These are phyloP conservation scores for Naganishia sp. DNA, from an alignment of 1,284 basidiomycete genomes.

Conservation along the genomic window DNA sequence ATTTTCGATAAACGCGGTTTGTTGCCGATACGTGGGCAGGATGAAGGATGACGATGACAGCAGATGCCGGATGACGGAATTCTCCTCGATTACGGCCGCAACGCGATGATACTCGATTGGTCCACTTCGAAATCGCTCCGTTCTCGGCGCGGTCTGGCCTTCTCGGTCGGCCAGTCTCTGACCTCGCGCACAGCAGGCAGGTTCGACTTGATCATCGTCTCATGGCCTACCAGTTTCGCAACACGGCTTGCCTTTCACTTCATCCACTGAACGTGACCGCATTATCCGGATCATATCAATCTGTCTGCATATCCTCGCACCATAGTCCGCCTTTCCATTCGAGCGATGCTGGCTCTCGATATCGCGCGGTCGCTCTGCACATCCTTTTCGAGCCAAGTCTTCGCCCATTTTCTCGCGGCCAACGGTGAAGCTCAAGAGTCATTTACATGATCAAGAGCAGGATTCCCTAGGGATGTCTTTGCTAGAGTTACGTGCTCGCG, in stretches of 20 bases:
- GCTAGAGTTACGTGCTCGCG: constrained; percentile 30
- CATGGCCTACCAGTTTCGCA: background rate
- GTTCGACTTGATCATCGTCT: background rate
- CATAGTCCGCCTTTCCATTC: background rate
- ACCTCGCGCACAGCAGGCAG: constrained; percentile 24
- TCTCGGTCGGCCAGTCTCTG: background rate
- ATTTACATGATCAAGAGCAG: constrained; percentile 19
- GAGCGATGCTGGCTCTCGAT: background rate
- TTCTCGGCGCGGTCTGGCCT: background rate
- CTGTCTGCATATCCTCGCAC: constrained; percentile 3
- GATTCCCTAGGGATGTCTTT: constrained; percentile 26
- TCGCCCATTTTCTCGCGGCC: constrained; percentile 7
- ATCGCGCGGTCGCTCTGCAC: background rate
- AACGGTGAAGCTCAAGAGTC: background rate
- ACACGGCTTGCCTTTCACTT: background rate
- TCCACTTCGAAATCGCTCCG: constrained; percentile 10
- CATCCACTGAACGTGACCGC: background rate
- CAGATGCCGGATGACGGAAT: background rate
- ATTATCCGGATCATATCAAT: background rate
- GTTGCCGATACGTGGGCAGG: background rate
- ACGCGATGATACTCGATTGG: constrained; percentile 9
- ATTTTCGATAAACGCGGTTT: background rate
- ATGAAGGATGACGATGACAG: background rate
- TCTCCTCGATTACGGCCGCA: background rate
- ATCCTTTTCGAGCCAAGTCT: constrained; percentile 7